Evolutionary conservation across 169 alveolate species (phyloP), one percentile per base, ranked within the genome.

Genomic region (Sarcocystis neurona): DNA sequence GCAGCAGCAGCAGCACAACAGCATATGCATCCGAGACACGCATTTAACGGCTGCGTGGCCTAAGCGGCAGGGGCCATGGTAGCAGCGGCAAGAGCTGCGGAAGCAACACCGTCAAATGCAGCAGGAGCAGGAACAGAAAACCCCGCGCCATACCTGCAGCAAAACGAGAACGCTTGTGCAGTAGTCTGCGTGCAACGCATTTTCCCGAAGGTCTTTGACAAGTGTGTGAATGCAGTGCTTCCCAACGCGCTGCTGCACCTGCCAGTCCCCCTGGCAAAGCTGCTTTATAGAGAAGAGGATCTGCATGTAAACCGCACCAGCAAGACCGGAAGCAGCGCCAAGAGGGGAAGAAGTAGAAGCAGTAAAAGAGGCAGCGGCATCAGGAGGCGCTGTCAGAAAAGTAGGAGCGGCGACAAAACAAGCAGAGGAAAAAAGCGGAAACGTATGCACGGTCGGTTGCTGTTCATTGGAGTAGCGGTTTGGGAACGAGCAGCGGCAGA

Each of bases 221-320:
- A 85, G 82, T 12, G 77, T 58, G 18, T 39, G 50, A 5, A 70
- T 44, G 58, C 63, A 48, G 70, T 68, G 84, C 46, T 68, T 68
- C 12, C 75, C 39, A 4, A 85, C 84, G 41, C 89, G 68, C 27
- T 85, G 89, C 89, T 85, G 82, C 66, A 70, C 75, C 34, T 68
- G 89, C 89, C 89, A 85, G 0, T 75, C 77, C n/a, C 84, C 84
- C 2, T 27, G 39, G 34, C 82, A 18, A 18, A 85, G 84, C 84
- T 85, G 89, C 4, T 48, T n/a, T 0, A 85, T 4, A 2, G 75
- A 82, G 48, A 85, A 85, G 0, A 85, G 37, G 0, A 85, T 41
- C 89, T 85, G 89, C n/a, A n/a, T n/a, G n/a, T n/a, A n/a, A n/a
- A n/a, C n/a, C n/a, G n/a, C 75, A 63, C 12, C 75, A 63, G 75